These are phyloP conservation scores for Smithsoniella earleae DNA, from an alignment of 163 green algal genomes.

Conservation along the genomic window DNA sequence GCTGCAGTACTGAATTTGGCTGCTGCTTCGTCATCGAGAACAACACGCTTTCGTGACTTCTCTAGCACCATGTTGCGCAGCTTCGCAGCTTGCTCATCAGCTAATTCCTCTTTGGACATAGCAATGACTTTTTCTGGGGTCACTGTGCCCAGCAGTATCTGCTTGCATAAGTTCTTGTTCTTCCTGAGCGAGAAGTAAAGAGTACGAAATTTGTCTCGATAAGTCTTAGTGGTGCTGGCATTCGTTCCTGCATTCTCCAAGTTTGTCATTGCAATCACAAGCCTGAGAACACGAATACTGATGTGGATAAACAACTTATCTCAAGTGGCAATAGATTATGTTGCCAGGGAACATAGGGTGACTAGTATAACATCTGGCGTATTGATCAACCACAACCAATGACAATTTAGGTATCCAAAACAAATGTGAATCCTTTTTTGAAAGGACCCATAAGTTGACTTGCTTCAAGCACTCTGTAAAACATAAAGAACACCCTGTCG, in stretches of 20 bases:
- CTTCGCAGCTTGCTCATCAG: neutral
- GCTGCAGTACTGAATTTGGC: conserved; percentile 26
- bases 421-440: no score
- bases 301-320: no score
- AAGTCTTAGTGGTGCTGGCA: neutral
- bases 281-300: no score
- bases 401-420: no score
- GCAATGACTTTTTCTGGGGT: neutral
- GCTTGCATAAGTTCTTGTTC: neutral
- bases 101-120: conserved; percentile 20
- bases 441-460: neutral
- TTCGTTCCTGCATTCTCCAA: neutral
- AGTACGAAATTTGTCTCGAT: neutral
- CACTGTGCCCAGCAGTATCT: neutral
- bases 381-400: no score
- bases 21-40: conserved; percentile 16
- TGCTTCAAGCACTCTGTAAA: neutral
- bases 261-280: no score
- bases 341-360: no score
- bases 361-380: no score
- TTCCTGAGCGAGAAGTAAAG: conserved; percentile 26
- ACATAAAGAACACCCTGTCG: neutral
- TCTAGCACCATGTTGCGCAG: conserved; percentile 10
- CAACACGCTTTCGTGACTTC: conserved; percentile 1
- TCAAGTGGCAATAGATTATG: no score